phyloP scores from a whole-genome alignment of 2,329 filamentous ascomycete species.

The Cercospora zeina region DNA sequence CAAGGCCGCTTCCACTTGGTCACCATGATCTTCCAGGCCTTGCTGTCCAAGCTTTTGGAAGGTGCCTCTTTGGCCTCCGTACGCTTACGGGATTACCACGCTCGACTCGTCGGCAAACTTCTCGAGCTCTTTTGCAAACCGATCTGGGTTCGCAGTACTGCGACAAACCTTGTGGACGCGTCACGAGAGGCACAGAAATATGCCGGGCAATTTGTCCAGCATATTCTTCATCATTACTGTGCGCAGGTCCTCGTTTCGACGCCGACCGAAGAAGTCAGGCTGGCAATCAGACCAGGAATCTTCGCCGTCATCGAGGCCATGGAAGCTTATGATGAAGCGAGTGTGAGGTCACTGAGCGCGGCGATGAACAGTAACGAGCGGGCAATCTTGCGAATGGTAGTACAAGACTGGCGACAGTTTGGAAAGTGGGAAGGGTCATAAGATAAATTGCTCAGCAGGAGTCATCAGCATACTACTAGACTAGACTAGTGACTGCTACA shows the following conservation, averaged over 20 bases:
- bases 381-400: conserved; percentile 55
- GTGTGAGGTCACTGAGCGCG: conserved; percentile 54
- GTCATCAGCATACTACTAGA: neutral
- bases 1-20: conserved; percentile 63
- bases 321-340: conserved; percentile 46
- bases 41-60: conserved; percentile 59
- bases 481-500: conserved; percentile 6
- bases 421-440: conserved; percentile 39
- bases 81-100: conserved; percentile 44
- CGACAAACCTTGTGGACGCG: conserved; percentile 55
- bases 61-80: conserved; percentile 24
- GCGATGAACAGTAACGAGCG: conserved; percentile 54
- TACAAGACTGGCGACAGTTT: conserved; percentile 51
- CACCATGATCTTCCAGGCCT: conserved; percentile 55
- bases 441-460: neutral
- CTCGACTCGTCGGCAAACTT: conserved; percentile 55
- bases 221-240: conserved; percentile 60
- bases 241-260: conserved; percentile 53
- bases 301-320: conserved; percentile 57
- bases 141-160: conserved; percentile 49
- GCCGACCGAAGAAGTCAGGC: conserved; percentile 55
- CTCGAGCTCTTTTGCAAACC: conserved; percentile 63
- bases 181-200: conserved; percentile 60
- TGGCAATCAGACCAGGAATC: conserved; percentile 54
- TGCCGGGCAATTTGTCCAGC: conserved; percentile 59